These are phyloP conservation scores for Talaromyces stipitatus DNA, from an alignment of 495 filamentous ascomycete species.

Conservation along the genomic window DNA sequence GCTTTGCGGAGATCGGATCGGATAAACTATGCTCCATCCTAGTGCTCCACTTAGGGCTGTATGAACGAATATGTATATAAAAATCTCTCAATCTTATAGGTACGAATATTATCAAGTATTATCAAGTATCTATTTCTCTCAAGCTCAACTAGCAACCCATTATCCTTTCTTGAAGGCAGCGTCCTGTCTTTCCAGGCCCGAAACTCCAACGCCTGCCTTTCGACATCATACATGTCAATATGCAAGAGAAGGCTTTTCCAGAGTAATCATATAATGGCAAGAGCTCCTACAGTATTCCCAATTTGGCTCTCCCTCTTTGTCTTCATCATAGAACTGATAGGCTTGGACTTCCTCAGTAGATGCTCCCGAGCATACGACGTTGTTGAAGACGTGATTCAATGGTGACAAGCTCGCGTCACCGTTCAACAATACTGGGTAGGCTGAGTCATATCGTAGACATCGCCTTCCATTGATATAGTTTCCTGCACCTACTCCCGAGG, in stretches of 20 bases:
- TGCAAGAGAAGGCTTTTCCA: too few relatives aligned
- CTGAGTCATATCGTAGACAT: conserved; percentile 3
- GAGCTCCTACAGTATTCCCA: neutral
- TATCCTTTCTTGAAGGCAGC: too few relatives aligned
- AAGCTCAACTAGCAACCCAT: too few relatives aligned
- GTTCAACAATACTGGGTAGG: conserved; percentile 1
- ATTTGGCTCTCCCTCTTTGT: neutral
- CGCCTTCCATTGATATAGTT: conserved; percentile 3
- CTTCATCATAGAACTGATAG: conserved; percentile 6
- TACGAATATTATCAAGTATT: too few relatives aligned
- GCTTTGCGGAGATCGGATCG: neutral
- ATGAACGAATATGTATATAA: too few relatives aligned
- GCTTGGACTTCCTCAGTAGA: neutral
- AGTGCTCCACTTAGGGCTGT: too few relatives aligned
- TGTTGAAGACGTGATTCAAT: neutral
- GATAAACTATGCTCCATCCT: conserved; percentile 5
- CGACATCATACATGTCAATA: too few relatives aligned
- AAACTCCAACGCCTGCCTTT: too few relatives aligned
- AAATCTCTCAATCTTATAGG: too few relatives aligned
- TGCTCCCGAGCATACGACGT: conserved; percentile 1
- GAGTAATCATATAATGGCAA: too few relatives aligned
- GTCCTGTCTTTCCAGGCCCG: too few relatives aligned
- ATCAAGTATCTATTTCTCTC: too few relatives aligned
- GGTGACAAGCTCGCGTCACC: neutral
- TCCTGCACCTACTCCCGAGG: neutral